Evolutionary conservation across 768 basidiomycete species (phyloP), one percentile per base, ranked within the genome.

Genomic region (Rossbeevera mucosa): DNA sequence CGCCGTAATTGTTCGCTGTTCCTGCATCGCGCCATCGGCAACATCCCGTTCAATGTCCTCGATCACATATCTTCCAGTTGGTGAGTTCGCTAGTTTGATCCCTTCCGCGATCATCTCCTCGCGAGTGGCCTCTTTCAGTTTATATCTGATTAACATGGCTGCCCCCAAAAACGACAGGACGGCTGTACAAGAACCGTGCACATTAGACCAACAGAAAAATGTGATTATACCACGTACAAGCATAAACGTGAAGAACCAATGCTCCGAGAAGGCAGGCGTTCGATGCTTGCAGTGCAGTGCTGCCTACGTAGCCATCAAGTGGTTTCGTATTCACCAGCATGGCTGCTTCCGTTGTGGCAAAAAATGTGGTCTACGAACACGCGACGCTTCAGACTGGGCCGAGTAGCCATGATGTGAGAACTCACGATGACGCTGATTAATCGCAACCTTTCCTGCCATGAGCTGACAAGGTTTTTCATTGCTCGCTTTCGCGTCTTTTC

Each of bases 371-470:
- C 81, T 83, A 52, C 14, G 28, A 20, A 38, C 16, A 46, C n/a
- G 7, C 14, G 47, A 16, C 36, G 7, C 5, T 12, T 56, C 25
- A 50, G 28, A 51, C 24, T 26, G 25, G 9, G 38, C 24, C 31
- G 30, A 42, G 22, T 5, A 26, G 18, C 5, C 13, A 25, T 9
- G 20, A 22, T 18, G 13, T 0, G n/a, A 50, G 25, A 24, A 69
- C 80, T 59, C 43, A 81, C 82, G 47, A 82, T 80, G 29, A 84
- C 74, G 36, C 74, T 77, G 64, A 84, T 81, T 11, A 83, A 68
- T 65, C 83, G 80, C 40, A 83, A 71, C 38, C 81, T 71, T 53
- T 83, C 82, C 72, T 80, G 77, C 82, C 82, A 84, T 4, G 79
- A 79, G 57, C 76, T 74, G n/a, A 80, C 72, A 3, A 83, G 71